phyloP scores from a whole-genome alignment of 441 rosid genomes.

The Macaranga tanarius region DNA sequence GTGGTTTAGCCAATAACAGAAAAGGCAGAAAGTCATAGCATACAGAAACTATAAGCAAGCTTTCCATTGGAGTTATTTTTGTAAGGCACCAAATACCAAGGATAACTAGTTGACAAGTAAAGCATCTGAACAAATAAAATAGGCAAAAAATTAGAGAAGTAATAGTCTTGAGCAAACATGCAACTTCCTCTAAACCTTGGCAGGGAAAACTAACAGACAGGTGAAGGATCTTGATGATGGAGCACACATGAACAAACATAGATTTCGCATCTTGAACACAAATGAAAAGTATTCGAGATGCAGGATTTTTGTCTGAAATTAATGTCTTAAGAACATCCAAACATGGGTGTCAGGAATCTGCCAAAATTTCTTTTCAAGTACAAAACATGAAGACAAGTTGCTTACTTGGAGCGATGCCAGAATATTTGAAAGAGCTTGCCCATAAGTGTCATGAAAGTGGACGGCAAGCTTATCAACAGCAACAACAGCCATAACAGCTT shows the following conservation, averaged over 20 bases:
- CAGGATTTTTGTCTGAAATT: neutral
- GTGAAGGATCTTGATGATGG: neutral
- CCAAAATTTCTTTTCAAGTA: neutral
- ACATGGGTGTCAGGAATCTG: neutral
- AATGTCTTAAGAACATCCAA: neutral
- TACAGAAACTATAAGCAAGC: neutral
- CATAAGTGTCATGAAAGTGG: constrained; percentile 95
- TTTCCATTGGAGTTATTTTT: neutral
- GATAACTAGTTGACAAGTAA: neutral
- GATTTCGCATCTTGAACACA: neutral
- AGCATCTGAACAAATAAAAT: neutral
- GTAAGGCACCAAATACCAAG: neutral
- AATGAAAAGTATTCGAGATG: neutral
- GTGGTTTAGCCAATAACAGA: neutral
- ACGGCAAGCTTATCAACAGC: constrained; percentile 79
- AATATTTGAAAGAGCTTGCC: constrained; percentile 91
- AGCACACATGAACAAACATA: neutral
- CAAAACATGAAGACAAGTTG: neutral
- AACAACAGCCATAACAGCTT: constrained; percentile 81
- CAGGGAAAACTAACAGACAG: neutral
- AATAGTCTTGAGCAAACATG: neutral
- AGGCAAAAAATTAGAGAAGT: neutral
- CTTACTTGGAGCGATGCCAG: constrained; percentile 82
- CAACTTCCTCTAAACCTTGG: neutral
- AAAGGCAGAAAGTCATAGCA: neutral